Evolutionary conservation across 2,329 filamentous ascomycete genomes (phyloP).

Genomic region (Aspergillus unguis): DNA sequence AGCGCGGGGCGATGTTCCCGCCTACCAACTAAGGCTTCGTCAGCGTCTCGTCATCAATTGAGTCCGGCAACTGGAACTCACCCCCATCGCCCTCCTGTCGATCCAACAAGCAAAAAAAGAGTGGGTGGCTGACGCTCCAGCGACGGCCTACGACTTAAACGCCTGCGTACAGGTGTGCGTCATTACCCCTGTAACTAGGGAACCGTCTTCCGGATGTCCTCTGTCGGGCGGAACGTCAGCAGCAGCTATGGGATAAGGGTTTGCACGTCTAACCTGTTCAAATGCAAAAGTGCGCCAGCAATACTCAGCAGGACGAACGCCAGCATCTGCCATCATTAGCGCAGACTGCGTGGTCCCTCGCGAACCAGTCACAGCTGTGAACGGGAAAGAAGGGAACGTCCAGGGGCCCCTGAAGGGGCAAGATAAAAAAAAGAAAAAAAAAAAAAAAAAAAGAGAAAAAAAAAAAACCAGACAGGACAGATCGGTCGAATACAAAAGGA

Average conservation of each 20-base stretch:
- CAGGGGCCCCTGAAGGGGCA: neutral
- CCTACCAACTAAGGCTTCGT: conserved; percentile 1
- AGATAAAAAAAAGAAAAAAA: neutral
- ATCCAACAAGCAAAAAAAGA: conserved; percentile 1
- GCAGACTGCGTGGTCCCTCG: conserved; percentile 15
- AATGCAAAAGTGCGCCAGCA: conserved; percentile 14
- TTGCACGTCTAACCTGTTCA: conserved; percentile 11
- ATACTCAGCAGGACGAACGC: conserved; percentile 18
- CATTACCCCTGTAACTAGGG: conserved; percentile 16
- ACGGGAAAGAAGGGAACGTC: neutral
- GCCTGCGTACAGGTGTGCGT: conserved; percentile 17
- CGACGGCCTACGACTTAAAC: conserved; percentile 5
- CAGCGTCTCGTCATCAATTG: neutral
- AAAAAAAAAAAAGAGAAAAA: conserved; percentile 1
- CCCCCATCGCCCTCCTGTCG: conserved; percentile 11
- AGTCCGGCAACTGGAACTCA: conserved; percentile 1
- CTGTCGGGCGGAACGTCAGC: neutral
- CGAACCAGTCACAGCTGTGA: conserved; percentile 12
- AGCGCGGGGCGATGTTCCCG: neutral
- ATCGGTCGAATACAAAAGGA: conserved; percentile 3
- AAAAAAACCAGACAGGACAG: neutral
- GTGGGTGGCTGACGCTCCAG: conserved; percentile 12
- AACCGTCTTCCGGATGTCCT: conserved; percentile 14
- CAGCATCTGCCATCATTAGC: conserved; percentile 20
- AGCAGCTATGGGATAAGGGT: neutral